Evolutionary conservation across 371 early-diverging fungal genomes (phyloP), one percentile per base, ranked within the genome.

Genomic region (Basidiobolus meristosporus): DNA sequence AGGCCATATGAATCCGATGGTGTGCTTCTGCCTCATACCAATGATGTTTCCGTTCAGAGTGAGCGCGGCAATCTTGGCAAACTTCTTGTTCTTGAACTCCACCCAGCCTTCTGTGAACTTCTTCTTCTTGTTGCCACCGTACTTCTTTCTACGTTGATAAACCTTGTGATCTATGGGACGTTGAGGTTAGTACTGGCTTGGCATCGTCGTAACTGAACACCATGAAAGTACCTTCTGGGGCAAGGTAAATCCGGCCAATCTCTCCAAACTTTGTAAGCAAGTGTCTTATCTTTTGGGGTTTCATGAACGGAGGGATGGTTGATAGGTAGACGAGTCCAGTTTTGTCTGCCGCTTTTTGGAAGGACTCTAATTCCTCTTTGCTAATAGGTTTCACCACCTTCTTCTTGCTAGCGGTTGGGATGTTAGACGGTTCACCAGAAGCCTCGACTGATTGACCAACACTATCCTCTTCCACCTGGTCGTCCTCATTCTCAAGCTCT

Each of bases 41-140:
- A 97, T 81, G 31, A 56, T 65, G 32, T 65, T 69, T 47, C 73
- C 72, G 57, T 97, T 95, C 34, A 93, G 53, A 38, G 64, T 53
- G 9, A 52, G 59, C 0, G 91, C 95, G 2, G 77, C 65, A 9
- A 59, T 54, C 47, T 86, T 79, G n/a, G 91, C 96, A 11, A 67
- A 62, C 39, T 69, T 71, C 55, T 92, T 93, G 55, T 89, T 84
- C 41, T 59, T 58, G 54, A 97, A 95, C 57, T 97, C 98, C 3
- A 97, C 74, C 98, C 98, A 97, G 5, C 95, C 98, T 56, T 97
- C 95, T 0, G 70, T 70, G 50, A 69, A 97, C 48, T 83, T 82
- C 43, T 75, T 70, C 45, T 79, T 74, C 47, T 71, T 79, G 47
- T 74, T 72, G 32, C 75, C 79, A 37, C 71, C 73, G 38, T 71